Evolutionary conservation across 352 stramenopile genomes (phyloP).

Genomic region (Globisporangium okanoganense): DNA sequence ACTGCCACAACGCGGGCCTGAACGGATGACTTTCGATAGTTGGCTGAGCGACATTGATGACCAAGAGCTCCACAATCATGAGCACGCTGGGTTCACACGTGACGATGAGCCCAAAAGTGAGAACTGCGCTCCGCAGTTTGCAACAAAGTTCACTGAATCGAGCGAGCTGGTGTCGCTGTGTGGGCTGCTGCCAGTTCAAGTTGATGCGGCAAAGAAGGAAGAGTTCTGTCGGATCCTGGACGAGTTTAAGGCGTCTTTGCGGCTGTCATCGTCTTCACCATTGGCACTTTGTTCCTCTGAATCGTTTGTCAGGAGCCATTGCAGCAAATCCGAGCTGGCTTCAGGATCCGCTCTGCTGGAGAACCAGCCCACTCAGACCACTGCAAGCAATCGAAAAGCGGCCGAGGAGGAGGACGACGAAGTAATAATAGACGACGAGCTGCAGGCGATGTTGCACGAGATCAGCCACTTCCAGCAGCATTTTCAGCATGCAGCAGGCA

Average conservation of each 20-base stretch:
- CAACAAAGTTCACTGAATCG: background rate
- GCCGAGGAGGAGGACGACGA: background rate
- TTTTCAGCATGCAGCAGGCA: constrained; percentile 3
- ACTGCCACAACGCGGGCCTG: background rate
- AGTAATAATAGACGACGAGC: constrained; percentile 20
- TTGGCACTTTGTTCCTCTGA: background rate
- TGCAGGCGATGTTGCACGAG: constrained; percentile 25
- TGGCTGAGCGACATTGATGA: background rate
- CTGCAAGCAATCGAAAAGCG: background rate
- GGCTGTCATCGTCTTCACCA: constrained; percentile 7
- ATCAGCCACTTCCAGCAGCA: constrained; percentile 24
- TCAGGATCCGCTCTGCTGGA: background rate
- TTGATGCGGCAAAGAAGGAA: constrained; percentile 23
- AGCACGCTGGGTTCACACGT: background rate
- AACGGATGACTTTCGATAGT: background rate
- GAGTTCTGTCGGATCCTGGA: constrained; percentile 42
- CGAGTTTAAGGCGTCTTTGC: constrained; percentile 51
- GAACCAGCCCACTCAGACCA: background rate
- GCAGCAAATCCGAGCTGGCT: background rate
- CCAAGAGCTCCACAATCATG: no score
- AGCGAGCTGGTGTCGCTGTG: background rate
- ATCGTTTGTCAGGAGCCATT: background rate
- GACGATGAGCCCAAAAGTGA: background rate
- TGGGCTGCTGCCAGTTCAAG: background rate
- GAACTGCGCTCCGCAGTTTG: background rate